phyloP scores from a whole-genome alignment of 805 yeast genomes.

The Deakozyma indianensis region DNA sequence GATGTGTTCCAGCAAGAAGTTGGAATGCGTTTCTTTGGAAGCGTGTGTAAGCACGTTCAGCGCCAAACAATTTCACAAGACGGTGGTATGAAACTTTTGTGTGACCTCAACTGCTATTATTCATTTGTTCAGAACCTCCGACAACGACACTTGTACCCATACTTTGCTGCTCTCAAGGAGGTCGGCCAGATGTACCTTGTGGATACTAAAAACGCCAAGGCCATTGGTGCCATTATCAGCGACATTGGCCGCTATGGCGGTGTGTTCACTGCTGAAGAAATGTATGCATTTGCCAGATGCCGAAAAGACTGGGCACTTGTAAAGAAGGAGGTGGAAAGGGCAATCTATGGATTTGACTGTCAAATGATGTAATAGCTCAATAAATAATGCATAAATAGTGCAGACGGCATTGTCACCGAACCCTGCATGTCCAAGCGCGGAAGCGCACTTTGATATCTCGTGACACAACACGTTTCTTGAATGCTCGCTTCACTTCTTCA shows the following conservation, averaged over 20 bases:
- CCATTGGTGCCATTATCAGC: slow-evolving; percentile 68
- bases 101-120: slow-evolving; percentile 69
- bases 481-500: not conserved
- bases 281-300: slow-evolving; percentile 81
- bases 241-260: slow-evolving; percentile 82
- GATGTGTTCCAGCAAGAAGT: slow-evolving; percentile 93
- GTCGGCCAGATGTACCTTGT: slow-evolving; percentile 76
- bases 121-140: slow-evolving; percentile 47
- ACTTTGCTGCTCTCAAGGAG: slow-evolving; percentile 66
- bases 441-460: not conserved
- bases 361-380: slow-evolving; percentile 33
- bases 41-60: slow-evolving; percentile 64
- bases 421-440: not conserved
- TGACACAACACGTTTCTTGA: not conserved
- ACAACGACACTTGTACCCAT: slow-evolving; percentile 44
- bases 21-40: slow-evolving; percentile 70
- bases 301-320: slow-evolving; percentile 77
- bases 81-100: slow-evolving; percentile 73
- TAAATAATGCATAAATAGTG: slow-evolving; percentile 28
- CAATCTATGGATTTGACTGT: slow-evolving; percentile 84
- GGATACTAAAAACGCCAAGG: slow-evolving; percentile 59
- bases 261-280: slow-evolving; percentile 80
- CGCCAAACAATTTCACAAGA: slow-evolving; percentile 55
- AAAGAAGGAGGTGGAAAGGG: slow-evolving; percentile 72
- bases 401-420: too few species aligned